Percentiles rank a stretch among this genome's conserved stretches.
These are phyloP conservation scores for Tripterygium wilfordii DNA, from an alignment of 177 flowering plant species.

Conservation along the genomic window DNA sequence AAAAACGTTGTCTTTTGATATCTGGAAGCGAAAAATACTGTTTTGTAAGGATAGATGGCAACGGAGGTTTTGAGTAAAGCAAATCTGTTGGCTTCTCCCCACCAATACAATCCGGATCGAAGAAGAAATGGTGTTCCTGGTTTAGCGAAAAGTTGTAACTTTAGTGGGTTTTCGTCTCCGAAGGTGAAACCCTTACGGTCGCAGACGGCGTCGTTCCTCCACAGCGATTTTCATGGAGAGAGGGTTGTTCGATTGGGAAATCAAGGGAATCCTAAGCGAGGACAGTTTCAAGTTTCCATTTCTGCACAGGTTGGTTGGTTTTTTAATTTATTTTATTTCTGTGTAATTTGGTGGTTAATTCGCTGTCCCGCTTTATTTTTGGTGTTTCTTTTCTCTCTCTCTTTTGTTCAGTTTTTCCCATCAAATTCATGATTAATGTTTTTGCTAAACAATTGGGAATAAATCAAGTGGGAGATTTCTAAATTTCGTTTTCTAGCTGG, in stretches of 20 bases:
- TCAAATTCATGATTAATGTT: no score
- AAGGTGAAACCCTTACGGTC: conserved; percentile 7
- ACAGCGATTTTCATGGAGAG: conserved; percentile 18
- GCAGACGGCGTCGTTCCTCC: background rate
- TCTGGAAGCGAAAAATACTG: background rate
- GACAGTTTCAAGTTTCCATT: conserved; percentile 1
- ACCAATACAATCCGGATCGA: conserved; percentile 1
- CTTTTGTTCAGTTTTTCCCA: background rate
- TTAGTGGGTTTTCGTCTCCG: conserved; percentile 6
- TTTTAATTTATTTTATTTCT: background rate
- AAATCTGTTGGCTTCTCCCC: conserved; percentile 10
- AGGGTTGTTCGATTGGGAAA: conserved; percentile 9
- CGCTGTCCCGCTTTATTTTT: background rate
- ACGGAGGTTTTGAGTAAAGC: conserved; percentile 17
- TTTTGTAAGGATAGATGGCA: conserved; percentile 14
- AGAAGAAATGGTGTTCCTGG: conserved; percentile 2
- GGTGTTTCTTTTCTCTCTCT: background rate
- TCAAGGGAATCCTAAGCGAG: background rate
- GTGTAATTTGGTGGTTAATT: background rate
- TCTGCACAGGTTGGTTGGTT: conserved; percentile 12
- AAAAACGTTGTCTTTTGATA: no score
- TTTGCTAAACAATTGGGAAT: no score
- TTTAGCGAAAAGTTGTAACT: conserved; percentile 1
- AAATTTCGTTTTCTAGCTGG: no score
- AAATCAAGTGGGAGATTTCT: no score